Base-by-base conservation (phyloP, 1,284 basidiomycete species). In the Tilletia horrida region DNA sequence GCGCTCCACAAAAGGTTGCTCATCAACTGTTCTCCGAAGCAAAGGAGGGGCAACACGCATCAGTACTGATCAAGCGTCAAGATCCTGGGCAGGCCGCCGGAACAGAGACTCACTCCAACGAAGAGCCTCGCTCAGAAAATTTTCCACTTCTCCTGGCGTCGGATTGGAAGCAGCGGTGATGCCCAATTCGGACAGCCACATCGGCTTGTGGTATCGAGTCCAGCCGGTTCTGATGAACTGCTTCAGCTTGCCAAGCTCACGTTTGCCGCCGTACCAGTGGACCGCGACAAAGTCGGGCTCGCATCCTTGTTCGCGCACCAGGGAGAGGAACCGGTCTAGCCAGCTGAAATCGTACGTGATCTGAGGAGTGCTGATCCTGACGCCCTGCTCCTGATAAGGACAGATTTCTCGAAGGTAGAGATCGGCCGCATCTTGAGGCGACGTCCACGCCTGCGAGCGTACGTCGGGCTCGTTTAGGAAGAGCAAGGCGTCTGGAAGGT, bases 221-320 rank as follows among this genome's bases (percentile, higher is more conserved):
- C 35, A 40, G 35, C 35, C 35, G 35, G 6, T 4, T 11, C 35
- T 40, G 35, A 40, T 11, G 35, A 6, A 11, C 13, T 64, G 66
- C 35, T 70, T 75, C 21, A 80, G 70, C 62, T 72, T 69, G 68
- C 69, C 72, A 21, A 76, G 64, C 55, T 81, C 78, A 11, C 64
- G 59, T 66, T 69, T 70, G n/a, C 69, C 67, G 9, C 78, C 78
- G 67, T 81, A 81, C 76, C 77, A 81, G 70, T 81, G 79, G 16
- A 78, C 42, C 1, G 79, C 74, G n/a, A 77, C 69, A 57, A 80
- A 80, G 63, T 71, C 70, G 27, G 76, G 69, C n/a, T 78, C 67
- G 66, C 74, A 76, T 6, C 75, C 76, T n/a, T 68, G 42, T 16
- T 66, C 61, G 16, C 72, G 61, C 65, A 79, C 73, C 18, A 70